Conservation (phyloP, 352 stramenopile genomes). For the Phytophthora europaea region DNA sequence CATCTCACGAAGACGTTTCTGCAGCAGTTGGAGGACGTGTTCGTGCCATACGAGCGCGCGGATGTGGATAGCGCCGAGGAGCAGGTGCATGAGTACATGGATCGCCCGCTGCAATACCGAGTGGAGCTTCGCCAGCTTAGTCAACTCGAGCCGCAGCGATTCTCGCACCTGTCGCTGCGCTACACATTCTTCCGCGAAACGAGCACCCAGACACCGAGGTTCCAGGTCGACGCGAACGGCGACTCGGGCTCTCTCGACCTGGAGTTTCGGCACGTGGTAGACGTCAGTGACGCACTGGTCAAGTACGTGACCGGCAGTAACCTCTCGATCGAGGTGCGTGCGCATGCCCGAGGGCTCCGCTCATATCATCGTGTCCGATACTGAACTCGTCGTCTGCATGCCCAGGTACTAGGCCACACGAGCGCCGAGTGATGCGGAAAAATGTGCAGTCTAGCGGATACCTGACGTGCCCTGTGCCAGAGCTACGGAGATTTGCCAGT, state of each 20-base stretch:
- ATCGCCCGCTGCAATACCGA: constrained; percentile 58
- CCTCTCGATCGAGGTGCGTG: constrained; percentile 58
- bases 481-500: too few relatives aligned
- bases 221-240: constrained; percentile 21
- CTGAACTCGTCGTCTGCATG: constrained; percentile 7
- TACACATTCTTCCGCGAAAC: constrained; percentile 63
- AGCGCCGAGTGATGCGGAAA: constrained; percentile 18
- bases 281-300: constrained; percentile 60
- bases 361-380: constrained; percentile 1
- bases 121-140: constrained; percentile 40
- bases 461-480: too few relatives aligned
- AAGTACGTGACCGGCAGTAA: constrained; percentile 59
- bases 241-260: constrained; percentile 23
- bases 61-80: constrained; percentile 56
- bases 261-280: constrained; percentile 49
- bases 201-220: constrained; percentile 35
- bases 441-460: not conserved
- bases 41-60: constrained; percentile 43
- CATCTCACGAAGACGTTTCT: constrained; percentile 12
- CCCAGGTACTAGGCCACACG: constrained; percentile 31
- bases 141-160: constrained; percentile 40
- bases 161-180: constrained; percentile 48
- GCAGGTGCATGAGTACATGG: constrained; percentile 63
- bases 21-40: constrained; percentile 28
- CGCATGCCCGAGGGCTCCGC: constrained; percentile 6